Percentiles rank a stretch among this genome's conserved stretches.
Evolutionary conservation across 352 stramenopile species (phyloP).

Genomic region (Blastocystis sp.): DNA sequence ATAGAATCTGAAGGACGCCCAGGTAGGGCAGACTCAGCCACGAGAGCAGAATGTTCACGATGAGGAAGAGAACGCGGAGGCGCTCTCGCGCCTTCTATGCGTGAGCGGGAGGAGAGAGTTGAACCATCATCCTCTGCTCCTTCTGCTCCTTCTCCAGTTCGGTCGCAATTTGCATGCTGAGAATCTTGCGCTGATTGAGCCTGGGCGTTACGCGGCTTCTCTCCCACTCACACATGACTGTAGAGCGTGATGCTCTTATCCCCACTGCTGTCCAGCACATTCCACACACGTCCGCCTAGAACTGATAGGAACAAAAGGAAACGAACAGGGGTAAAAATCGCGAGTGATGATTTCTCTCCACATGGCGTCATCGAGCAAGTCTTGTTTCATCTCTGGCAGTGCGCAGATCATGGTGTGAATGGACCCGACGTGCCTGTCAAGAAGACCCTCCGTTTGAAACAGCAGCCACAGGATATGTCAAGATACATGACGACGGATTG

Average conservation of each 20-base stretch:
- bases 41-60: constrained; percentile 53
- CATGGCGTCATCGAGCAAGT: constrained; percentile 12
- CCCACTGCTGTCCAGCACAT: constrained; percentile 10
- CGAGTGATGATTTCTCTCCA: constrained; percentile 46
- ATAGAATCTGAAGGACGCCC: constrained; percentile 43
- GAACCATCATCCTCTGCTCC: neutral
- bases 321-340: constrained; percentile 46
- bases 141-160: constrained; percentile 3
- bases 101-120: neutral
- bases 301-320: neutral
- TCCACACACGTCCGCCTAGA: constrained; percentile 31
- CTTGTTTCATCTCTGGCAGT: constrained; percentile 20
- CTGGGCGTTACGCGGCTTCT: neutral
- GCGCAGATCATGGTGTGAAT: constrained; percentile 13
- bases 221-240: constrained; percentile 22
- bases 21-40: constrained; percentile 53
- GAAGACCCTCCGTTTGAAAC: neutral
- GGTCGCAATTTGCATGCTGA: constrained; percentile 22
- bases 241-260: constrained; percentile 23
- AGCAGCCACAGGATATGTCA: constrained; percentile 41
- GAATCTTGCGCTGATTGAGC: constrained; percentile 25
- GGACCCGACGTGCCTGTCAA: neutral
- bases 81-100: constrained; percentile 38
- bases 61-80: constrained; percentile 5
- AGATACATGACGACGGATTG: constrained; percentile 26